Conservation (phyloP, 1,139 yeast genomes). For the Wickerhamiella pararugosa region DNA sequence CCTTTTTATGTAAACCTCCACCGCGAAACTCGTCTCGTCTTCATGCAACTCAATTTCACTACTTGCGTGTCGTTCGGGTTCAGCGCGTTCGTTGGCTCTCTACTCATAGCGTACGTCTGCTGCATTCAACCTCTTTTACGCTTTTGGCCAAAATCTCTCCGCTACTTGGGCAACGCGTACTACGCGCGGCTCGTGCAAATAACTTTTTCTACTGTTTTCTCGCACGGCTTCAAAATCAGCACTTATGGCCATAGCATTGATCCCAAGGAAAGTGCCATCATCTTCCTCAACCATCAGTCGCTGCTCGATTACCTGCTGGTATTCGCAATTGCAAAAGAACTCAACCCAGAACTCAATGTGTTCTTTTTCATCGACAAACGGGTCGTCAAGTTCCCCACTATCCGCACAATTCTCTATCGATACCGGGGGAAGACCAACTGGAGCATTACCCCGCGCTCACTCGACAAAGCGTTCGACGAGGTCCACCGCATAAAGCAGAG, state of each 20-base stretch:
- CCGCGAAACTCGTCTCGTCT: too few species aligned
- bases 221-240: constrained; percentile 1
- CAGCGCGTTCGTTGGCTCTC: not conserved
- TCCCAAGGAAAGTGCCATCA: constrained; percentile 13
- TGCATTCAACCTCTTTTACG: not conserved
- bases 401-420: constrained; percentile 13
- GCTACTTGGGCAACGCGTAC: not conserved
- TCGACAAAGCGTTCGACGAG: constrained; percentile 13
- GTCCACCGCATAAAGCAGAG: constrained; percentile 8
- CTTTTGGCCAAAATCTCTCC: not conserved
- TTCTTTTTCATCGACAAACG: constrained; percentile 20
- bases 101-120: not conserved
- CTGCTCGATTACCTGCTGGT: constrained; percentile 39
- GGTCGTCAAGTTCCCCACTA: constrained; percentile 18
- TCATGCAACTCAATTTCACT: constrained; percentile 6
- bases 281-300: constrained; percentile 38
- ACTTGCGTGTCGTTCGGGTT: constrained; percentile 1
- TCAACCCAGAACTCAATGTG: constrained; percentile 16
- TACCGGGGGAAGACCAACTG: constrained; percentile 20
- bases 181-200: constrained; percentile 2
- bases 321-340: constrained; percentile 29
- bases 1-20: too few species aligned
- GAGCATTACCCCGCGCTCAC: constrained; percentile 17
- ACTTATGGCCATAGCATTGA: constrained; percentile 13
- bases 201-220: not conserved